A percentile compares a stretch with the other conserved stretches of the same genome.
Conservation (phyloP, 768 basidiomycete genomes). For the Serendipita sp. region DNA sequence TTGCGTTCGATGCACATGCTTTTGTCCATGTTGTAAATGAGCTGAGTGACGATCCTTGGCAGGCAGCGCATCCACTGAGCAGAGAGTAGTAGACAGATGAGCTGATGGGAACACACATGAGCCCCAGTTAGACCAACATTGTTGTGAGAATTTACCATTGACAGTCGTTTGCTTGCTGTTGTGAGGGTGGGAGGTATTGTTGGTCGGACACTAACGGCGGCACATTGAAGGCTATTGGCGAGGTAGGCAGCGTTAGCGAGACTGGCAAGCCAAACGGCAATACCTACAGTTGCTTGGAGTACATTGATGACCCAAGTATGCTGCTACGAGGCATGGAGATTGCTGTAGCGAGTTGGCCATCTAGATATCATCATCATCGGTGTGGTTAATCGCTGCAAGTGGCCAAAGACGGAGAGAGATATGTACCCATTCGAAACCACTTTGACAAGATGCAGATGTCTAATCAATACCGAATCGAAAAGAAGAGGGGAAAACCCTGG, state of each 20-base stretch:
- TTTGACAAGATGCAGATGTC: not conserved
- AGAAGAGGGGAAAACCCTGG: no score
- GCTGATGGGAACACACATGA: not conserved
- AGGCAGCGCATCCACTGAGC: not conserved
- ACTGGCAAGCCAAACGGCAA: not conserved
- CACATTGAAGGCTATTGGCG: not conserved
- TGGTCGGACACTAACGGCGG: not conserved
- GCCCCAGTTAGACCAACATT: not conserved
- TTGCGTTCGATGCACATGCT: not conserved
- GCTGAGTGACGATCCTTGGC: not conserved
- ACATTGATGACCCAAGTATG: not conserved
- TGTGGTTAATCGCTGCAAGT: not conserved
- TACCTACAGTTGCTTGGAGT: not conserved
- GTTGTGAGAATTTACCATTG: not conserved
- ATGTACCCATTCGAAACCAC: not conserved
- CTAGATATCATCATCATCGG: not conserved
- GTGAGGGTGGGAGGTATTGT: not conserved
- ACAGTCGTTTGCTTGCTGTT: not conserved
- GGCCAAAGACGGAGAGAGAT: not conserved
- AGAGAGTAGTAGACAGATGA: slow-evolving; percentile 2
- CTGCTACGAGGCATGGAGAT: slow-evolving; percentile 3
- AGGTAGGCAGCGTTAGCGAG: not conserved
- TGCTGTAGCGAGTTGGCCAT: not conserved
- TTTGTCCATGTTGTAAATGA: not conserved
- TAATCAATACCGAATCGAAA: not conserved